Evolutionary conservation across 2,329 filamentous ascomycete species (phyloP).

Genomic region (Balansia obtecta): DNA sequence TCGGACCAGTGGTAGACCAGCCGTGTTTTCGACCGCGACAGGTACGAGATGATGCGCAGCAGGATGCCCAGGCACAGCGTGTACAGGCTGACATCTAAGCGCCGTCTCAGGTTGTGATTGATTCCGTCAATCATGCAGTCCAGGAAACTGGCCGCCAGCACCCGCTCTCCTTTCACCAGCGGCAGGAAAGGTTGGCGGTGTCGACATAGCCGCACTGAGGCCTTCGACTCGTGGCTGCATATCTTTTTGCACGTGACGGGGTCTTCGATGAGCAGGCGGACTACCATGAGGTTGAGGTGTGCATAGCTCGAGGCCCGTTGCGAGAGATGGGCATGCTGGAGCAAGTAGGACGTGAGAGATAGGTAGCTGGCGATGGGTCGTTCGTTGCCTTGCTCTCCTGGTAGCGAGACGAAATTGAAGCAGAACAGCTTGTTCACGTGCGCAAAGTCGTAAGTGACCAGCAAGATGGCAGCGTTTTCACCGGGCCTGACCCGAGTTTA

Average conservation of each 20-base stretch:
- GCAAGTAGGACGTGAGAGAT: slow-evolving; percentile 81
- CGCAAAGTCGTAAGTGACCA: slow-evolving; percentile 85
- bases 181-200: slow-evolving; percentile 82
- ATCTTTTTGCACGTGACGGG: slow-evolving; percentile 68
- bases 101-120: slow-evolving; percentile 81
- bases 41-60: slow-evolving; percentile 69
- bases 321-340: slow-evolving; percentile 86
- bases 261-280: slow-evolving; percentile 82
- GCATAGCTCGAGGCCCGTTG: slow-evolving; percentile 68
- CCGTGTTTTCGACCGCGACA: slow-evolving; percentile 71
- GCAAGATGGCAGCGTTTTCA: slow-evolving; percentile 63
- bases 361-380: slow-evolving; percentile 71
- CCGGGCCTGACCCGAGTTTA: slow-evolving; percentile 47
- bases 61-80: slow-evolving; percentile 71
- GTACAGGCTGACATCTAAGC: slow-evolving; percentile 77
- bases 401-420: slow-evolving; percentile 60
- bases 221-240: slow-evolving; percentile 65
- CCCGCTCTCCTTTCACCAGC: slow-evolving; percentile 55
- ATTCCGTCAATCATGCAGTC: slow-evolving; percentile 85
- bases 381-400: slow-evolving; percentile 52
- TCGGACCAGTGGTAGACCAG: slow-evolving; percentile 90
- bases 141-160: slow-evolving; percentile 63
- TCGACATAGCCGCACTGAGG: slow-evolving; percentile 69
- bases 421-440: slow-evolving; percentile 94
- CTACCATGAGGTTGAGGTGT: slow-evolving; percentile 70